A percentile compares a stretch with the other conserved stretches of the same genome.
These are phyloP conservation scores for Exophiala sp. DNA, from an alignment of 2,329 filamentous ascomycete genomes.

Conservation along the genomic window DNA sequence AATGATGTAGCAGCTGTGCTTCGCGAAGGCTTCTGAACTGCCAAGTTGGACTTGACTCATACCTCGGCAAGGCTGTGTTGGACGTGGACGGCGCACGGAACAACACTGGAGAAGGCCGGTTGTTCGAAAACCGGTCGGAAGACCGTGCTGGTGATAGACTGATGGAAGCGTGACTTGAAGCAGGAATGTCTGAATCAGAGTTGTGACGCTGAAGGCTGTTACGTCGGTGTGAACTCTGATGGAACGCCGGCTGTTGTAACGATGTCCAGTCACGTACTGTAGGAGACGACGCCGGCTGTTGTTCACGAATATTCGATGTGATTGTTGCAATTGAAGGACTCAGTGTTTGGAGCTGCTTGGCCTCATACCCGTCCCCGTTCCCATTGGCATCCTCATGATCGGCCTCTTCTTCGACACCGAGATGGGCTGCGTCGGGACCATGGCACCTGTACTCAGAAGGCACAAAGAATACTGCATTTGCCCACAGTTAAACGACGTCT, in stretches of 20 bases:
- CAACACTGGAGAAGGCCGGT: slow-evolving; percentile 2
- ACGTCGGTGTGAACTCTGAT: neutral
- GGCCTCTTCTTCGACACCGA: neutral
- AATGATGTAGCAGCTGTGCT: slow-evolving; percentile 34
- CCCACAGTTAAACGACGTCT: neutral
- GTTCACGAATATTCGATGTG: neutral
- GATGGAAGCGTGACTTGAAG: neutral
- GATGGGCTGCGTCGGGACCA: neutral
- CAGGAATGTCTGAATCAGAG: slow-evolving; percentile 4
- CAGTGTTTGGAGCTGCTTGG: neutral
- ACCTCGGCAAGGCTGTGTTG: slow-evolving; percentile 3
- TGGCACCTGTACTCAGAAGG: slow-evolving; percentile 1
- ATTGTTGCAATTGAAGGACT: neutral
- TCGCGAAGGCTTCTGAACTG: slow-evolving; percentile 28
- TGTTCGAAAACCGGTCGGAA: neutral
- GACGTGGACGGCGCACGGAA: neutral
- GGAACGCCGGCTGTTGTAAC: too few relatives aligned
- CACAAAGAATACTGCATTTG: slow-evolving; percentile 5
- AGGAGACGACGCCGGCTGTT: neutral
- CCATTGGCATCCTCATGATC: too few relatives aligned
- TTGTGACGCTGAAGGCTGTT: slow-evolving; percentile 1
- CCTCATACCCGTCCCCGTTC: neutral
- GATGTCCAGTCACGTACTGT: too few relatives aligned
- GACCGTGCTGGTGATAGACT: slow-evolving; percentile 2
- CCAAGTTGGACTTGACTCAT: slow-evolving; percentile 11